phyloP scores from a whole-genome alignment of 768 basidiomycete species.

The Kwoniella dendrophila region DNA sequence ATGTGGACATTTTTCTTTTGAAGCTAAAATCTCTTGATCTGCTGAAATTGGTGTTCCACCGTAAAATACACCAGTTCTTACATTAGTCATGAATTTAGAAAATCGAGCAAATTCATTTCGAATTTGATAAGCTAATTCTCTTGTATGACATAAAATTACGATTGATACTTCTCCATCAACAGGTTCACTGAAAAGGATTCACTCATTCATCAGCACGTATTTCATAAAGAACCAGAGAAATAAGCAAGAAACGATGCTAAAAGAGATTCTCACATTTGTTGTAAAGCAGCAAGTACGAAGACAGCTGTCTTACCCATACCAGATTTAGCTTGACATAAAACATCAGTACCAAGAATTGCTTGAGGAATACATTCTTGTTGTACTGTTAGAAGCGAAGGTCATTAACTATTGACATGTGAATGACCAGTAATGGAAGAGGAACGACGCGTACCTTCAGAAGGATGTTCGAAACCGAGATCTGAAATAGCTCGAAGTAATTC shows the following conservation, averaged over 20 bases:
- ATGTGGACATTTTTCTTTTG: constrained; percentile 97
- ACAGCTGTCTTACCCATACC: constrained; percentile 94
- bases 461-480: constrained; percentile 99
- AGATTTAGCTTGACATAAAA: constrained; percentile 98
- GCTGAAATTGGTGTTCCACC: constrained; percentile 93
- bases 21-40: constrained; percentile 88
- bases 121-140: constrained; percentile 99
- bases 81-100: constrained; percentile 99
- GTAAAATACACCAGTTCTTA: constrained; percentile 96
- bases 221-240: background rate
- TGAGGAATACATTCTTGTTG: constrained; percentile 99
- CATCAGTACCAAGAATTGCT: constrained; percentile 98
- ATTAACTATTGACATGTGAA: background rate
- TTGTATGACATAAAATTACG: constrained; percentile 96
- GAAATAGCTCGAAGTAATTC: constrained; percentile 96
- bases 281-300: constrained; percentile 94
- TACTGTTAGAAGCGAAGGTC: constrained; percentile 61
- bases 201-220: background rate
- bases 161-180: constrained; percentile 98
- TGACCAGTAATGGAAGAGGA: background rate
- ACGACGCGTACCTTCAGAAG: constrained; percentile 78
- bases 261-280: constrained; percentile 66
- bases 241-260: background rate
- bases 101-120: constrained; percentile 99
- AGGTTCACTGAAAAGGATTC: constrained; percentile 64